Evolutionary conservation across 306 rosid species (phyloP).

Genomic region (Mucuna pruriens): DNA sequence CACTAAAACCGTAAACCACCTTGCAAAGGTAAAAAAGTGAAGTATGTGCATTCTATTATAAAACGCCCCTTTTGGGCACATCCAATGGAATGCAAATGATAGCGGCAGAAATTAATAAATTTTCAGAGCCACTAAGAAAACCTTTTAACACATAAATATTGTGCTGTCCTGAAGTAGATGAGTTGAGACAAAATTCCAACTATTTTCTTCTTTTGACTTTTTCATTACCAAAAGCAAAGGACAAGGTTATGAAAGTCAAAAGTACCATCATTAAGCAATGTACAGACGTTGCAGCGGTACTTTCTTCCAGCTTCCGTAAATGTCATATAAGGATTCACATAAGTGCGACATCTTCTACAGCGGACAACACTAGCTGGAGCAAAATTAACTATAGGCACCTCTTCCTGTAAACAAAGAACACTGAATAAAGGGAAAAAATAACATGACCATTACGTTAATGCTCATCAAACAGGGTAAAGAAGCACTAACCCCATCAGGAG

Average conservation of each 20-base stretch:
- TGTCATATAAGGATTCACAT: constrained; percentile 88
- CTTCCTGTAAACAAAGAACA: constrained; percentile 66
- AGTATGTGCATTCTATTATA: background rate
- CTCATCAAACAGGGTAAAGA: constrained; percentile 38
- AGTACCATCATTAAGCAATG: constrained; percentile 95
- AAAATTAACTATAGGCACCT: constrained; percentile 87
- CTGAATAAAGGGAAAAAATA: constrained; percentile 27
- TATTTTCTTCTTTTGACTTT: constrained; percentile 15
- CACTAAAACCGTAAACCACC: background rate
- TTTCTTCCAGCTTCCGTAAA: constrained; percentile 97
- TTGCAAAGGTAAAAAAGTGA: constrained; percentile 23
- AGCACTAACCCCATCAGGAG: constrained; percentile 82
- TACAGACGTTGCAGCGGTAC: constrained; percentile 93
- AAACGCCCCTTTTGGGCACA: constrained; percentile 1
- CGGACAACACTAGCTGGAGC: constrained; percentile 87
- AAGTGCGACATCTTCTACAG: constrained; percentile 98
- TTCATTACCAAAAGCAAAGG: constrained; percentile 8
- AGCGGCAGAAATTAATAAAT: background rate
- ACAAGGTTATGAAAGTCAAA: constrained; percentile 31
- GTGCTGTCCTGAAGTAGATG: constrained; percentile 3
- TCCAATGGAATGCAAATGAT: constrained; percentile 16
- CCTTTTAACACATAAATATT: too few species aligned
- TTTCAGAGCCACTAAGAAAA: constrained; percentile 23
- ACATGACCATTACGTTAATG: constrained; percentile 13
- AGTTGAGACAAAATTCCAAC: background rate